Evolutionary conservation across 2,329 filamentous ascomycete species (phyloP).

Genomic region (Ceratocystis albifundus): DNA sequence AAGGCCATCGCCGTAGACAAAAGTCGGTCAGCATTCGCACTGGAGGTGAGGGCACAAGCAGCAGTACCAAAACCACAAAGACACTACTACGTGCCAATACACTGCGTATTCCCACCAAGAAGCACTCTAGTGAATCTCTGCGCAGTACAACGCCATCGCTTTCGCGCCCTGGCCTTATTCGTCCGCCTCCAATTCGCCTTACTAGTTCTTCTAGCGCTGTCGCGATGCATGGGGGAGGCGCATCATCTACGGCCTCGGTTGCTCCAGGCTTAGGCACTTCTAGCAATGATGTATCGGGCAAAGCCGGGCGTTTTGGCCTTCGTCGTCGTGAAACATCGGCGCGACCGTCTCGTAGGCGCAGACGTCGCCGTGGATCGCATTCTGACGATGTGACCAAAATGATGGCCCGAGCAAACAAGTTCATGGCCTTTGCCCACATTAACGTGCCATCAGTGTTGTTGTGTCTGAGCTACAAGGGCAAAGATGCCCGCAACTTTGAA

Average conservation of each 20-base stretch:
- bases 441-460: slow-evolving; percentile 91
- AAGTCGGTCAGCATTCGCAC: slow-evolving; percentile 42
- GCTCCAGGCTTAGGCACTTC: not conserved
- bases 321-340: slow-evolving; percentile 36
- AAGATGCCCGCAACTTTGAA: slow-evolving; percentile 86
- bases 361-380: slow-evolving; percentile 34
- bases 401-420: slow-evolving; percentile 89
- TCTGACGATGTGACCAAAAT: slow-evolving; percentile 92
- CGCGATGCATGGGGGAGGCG: not conserved
- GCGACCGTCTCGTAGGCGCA: slow-evolving; percentile 36
- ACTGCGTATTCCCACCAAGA: slow-evolving; percentile 37
- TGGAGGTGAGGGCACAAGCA: slow-evolving; percentile 31
- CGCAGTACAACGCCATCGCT: slow-evolving; percentile 30
- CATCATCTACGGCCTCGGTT: slow-evolving; percentile 3
- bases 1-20: slow-evolving; percentile 26
- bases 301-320: slow-evolving; percentile 41
- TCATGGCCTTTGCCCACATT: slow-evolving; percentile 94
- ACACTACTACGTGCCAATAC: slow-evolving; percentile 34
- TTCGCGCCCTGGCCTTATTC: slow-evolving; percentile 26
- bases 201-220: not conserved
- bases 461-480: slow-evolving; percentile 92
- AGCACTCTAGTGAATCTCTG: slow-evolving; percentile 47
- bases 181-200: slow-evolving; percentile 23
- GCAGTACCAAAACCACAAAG: not conserved
- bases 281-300: not conserved